Percentiles rank a stretch among this genome's conserved stretches.
Evolutionary conservation across 176 grass and related monocot genomes (phyloP).

Genomic region (Oryza nivara): DNA sequence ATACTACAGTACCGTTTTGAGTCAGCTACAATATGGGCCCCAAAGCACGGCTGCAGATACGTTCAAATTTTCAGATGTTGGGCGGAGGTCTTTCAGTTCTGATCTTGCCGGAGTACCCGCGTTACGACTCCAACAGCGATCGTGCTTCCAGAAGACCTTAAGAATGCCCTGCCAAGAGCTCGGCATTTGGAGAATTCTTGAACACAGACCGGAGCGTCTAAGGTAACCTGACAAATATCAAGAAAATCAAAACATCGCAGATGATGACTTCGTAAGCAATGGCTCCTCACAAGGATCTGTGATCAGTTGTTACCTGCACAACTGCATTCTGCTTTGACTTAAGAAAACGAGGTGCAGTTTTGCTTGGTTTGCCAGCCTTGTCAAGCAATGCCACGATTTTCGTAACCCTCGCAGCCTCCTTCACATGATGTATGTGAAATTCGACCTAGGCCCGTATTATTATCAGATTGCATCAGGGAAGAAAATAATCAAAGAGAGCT

Average conservation of each 20-base stretch:
- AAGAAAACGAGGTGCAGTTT: conserved; percentile 78
- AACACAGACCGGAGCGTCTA: conserved; percentile 71
- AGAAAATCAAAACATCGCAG: conserved; percentile 10
- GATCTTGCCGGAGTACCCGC: conserved; percentile 48
- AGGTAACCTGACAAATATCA: conserved; percentile 50
- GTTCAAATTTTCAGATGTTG: not conserved
- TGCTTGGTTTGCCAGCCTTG: conserved; percentile 78
- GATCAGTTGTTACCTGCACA: conserved; percentile 58
- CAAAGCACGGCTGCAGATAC: not conserved
- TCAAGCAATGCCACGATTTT: conserved; percentile 86
- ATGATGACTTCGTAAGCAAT: conserved; percentile 8
- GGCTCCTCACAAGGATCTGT: not conserved
- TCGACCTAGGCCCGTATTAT: conserved; percentile 60
- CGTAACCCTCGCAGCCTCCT: conserved; percentile 68
- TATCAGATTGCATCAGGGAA: conserved; percentile 15
- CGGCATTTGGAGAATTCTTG: conserved; percentile 82
- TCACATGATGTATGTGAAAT: conserved; percentile 98
- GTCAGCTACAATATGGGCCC: not conserved
- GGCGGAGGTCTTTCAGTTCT: conserved; percentile 28
- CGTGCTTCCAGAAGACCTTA: conserved; percentile 73
- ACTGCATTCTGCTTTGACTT: conserved; percentile 90
- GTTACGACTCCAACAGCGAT: conserved; percentile 80
- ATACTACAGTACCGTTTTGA: not conserved
- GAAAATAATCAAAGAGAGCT: conserved; percentile 27
- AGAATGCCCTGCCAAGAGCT: conserved; percentile 80